Evolutionary conservation across 2,329 filamentous ascomycete genomes (phyloP).

Genomic region (Colletotrichum sp.): DNA sequence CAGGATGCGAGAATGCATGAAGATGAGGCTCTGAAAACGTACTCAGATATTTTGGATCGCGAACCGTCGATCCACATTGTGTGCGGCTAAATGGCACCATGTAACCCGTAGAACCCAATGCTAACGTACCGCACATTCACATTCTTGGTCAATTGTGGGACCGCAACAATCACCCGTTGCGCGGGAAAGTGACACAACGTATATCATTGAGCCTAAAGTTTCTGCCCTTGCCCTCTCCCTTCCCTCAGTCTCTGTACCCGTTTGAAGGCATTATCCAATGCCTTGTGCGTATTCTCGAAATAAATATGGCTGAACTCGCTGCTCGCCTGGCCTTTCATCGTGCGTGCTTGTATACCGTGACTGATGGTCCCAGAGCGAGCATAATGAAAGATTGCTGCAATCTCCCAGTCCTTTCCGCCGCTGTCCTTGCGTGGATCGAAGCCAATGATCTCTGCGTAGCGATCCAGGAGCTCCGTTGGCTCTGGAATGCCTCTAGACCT

Average conservation of each 20-base stretch:
- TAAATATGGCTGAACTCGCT: background rate
- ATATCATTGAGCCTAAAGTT: background rate
- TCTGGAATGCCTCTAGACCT: background rate
- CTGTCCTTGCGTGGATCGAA: background rate
- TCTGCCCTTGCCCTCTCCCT: background rate
- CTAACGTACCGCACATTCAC: background rate
- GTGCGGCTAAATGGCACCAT: background rate
- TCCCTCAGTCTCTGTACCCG: background rate
- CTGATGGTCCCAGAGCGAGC: background rate
- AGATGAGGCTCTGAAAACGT: background rate
- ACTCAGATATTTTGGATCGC: background rate
- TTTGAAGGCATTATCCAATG: background rate
- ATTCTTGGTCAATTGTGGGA: background rate
- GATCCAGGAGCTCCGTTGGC: background rate
- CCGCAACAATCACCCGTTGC: background rate
- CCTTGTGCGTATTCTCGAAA: background rate
- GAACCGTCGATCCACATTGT: background rate
- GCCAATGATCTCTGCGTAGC: background rate
- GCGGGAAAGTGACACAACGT: background rate
- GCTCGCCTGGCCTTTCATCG: background rate
- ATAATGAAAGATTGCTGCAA: background rate
- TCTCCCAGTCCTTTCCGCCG: background rate
- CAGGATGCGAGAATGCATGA: background rate
- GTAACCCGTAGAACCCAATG: background rate
- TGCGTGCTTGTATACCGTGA: background rate